These are phyloP conservation scores for Saccharomycopsis microspora DNA, from an alignment of 805 yeast genomes.

Conservation along the genomic window DNA sequence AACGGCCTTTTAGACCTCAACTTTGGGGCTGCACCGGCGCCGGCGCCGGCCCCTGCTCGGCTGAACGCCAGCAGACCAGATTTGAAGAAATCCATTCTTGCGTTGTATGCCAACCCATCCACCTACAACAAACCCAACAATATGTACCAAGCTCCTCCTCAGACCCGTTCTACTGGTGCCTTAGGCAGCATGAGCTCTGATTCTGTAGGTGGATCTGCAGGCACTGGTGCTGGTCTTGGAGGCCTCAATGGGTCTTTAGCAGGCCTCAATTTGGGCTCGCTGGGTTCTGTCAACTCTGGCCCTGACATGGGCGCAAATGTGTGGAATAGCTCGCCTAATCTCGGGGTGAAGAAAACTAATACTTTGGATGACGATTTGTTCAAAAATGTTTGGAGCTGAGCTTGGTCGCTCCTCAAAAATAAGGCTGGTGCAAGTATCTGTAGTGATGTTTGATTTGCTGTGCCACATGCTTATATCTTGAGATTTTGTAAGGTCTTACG, in stretches of 20 bases:
- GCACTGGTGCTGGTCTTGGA: background rate
- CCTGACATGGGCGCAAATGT: conserved; percentile 2
- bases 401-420: too few species aligned
- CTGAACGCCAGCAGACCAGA: conserved; percentile 46
- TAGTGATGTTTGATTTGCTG: too few species aligned
- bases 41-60: conserved; percentile 8
- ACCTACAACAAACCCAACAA: conserved; percentile 16
- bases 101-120: conserved; percentile 65
- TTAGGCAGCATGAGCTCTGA: background rate
- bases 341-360: background rate
- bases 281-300: background rate
- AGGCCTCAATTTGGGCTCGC: conserved; percentile 5
- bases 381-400: conserved; percentile 49
- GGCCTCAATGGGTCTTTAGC: conserved; percentile 12
- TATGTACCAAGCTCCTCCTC: too few species aligned
- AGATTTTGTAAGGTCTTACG: too few species aligned
- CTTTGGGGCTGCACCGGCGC: conserved; percentile 7
- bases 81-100: conserved; percentile 81
- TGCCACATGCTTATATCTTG: too few species aligned
- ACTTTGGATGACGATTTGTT: conserved; percentile 50
- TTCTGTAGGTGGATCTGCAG: conserved; percentile 9
- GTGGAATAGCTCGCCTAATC: background rate
- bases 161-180: too few species aligned
- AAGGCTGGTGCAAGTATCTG: too few species aligned
- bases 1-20: conserved; percentile 13